Base-by-base conservation (phyloP, 495 filamentous ascomycete genomes). In the Pseudevernia furfuracea region DNA sequence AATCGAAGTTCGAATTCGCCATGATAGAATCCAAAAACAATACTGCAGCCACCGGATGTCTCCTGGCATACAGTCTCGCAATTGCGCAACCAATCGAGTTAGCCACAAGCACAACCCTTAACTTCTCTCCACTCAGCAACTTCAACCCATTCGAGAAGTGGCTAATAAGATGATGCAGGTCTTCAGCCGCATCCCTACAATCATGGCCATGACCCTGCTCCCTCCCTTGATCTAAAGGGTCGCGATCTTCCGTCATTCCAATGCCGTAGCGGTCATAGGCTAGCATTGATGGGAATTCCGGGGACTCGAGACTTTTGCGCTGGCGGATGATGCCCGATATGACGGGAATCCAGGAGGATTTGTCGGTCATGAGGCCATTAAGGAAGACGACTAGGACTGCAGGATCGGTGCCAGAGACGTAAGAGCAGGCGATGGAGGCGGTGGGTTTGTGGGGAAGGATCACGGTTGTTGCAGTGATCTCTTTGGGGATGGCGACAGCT, bases 261-360 rank as follows among this genome's bases (percentile, higher is more conserved):
- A 88, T 84, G 37, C 85, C 84, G 68, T 78, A 87, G 46, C 86
- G 83, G 73, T 89, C 86, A 68, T 87, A 88, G 55, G 78, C 78
- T 5, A 89, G 78, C 36, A 86, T 74, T 11, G 78, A 71, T 12
- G 83, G 81, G 28, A 69, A 71, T 12, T 66, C 60, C 21, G 67
- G 30, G 52, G 49, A 41, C 12, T 56, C 34, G 8, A 49, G 25
- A 59, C 41, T 60, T 28, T 69, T 60, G 28, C 64, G 67, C 23
- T 68, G 64, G 39, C 70, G 69, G 25, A 73, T 68, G 58, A 86
- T 69, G n/a, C 73, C 64, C 4, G 70, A 37, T 55, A 87, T 79
- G 15, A 78, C 67, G 1, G 75, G 73, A 8, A 68, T 44, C 85
- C 85, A 87, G 37, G 73, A 71, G 1, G 74, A 64, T 63, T 82